Evolutionary conservation across 768 basidiomycete genomes (phyloP).

Genomic region (Mycena belliarum): DNA sequence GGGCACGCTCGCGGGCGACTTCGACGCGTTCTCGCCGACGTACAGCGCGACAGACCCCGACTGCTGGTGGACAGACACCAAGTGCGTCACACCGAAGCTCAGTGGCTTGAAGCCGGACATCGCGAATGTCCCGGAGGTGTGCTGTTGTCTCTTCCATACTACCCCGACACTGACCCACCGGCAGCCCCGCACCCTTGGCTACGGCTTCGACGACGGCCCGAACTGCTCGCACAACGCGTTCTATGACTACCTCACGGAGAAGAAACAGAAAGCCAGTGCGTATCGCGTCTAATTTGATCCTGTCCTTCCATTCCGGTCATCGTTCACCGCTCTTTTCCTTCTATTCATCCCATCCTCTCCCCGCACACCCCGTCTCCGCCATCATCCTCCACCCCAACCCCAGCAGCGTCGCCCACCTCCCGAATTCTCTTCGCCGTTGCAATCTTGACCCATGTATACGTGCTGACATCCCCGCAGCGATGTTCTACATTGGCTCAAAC

Average conservation of each 20-base stretch:
- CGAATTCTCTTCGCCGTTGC: too few relatives aligned
- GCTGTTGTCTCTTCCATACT: too few relatives aligned
- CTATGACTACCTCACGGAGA: constrained; percentile 32
- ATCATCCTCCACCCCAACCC: too few relatives aligned
- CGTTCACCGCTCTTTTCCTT: too few relatives aligned
- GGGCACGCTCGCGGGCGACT: constrained; percentile 4
- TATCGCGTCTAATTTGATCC: constrained; percentile 27
- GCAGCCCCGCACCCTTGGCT: constrained; percentile 56
- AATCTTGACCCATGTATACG: too few relatives aligned
- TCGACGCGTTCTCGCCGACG: constrained; percentile 25
- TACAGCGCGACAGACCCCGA: constrained; percentile 44
- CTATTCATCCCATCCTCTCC: too few relatives aligned
- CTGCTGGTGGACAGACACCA: constrained; percentile 51
- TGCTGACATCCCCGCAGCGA: too few relatives aligned
- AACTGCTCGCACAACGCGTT: constrained; percentile 50
- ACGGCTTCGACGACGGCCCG: constrained; percentile 65
- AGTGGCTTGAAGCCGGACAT: constrained; percentile 47
- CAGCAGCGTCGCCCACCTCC: too few relatives aligned
- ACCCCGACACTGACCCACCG: too few relatives aligned
- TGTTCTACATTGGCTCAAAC: constrained; percentile 65
- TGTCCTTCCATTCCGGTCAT: not conserved
- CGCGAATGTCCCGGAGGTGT: constrained; percentile 51
- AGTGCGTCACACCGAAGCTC: constrained; percentile 51
- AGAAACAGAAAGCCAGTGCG: constrained; percentile 61
- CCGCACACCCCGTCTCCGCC: too few relatives aligned